Conservation (phyloP, 148 eudicot species). For the Rheum nobile region DNA sequence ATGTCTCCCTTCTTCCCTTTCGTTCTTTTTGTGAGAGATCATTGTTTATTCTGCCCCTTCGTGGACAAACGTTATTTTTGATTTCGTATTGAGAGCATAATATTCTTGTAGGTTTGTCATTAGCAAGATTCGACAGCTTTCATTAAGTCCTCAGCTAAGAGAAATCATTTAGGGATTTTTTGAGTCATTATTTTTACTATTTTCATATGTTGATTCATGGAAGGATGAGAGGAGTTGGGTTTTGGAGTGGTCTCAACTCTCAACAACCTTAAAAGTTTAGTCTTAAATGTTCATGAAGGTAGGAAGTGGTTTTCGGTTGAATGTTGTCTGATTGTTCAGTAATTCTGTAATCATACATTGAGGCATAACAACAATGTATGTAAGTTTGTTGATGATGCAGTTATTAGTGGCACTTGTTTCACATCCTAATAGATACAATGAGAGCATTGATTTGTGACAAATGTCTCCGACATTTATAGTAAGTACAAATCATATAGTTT, state of each 20-base stretch:
- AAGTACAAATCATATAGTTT: constrained; percentile 22
- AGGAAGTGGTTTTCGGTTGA: neutral
- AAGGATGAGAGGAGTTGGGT: neutral
- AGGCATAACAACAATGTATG: constrained; percentile 1
- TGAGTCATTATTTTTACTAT: no score
- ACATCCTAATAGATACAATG: constrained; percentile 83
- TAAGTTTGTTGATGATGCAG: constrained; percentile 38
- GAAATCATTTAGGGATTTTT: neutral
- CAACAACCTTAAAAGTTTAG: neutral
- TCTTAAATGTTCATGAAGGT: neutral
- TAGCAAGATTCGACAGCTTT: neutral
- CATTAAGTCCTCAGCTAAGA: neutral
- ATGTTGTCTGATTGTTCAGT: neutral
- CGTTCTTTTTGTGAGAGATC: no score
- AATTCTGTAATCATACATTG: no score
- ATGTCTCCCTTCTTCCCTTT: no score
- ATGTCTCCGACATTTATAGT: constrained; percentile 95
- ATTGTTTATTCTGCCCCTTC: neutral
- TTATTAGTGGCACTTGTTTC: constrained; percentile 86
- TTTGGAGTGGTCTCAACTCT: neutral
- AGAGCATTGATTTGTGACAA: constrained; percentile 95
- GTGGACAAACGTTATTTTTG: neutral
- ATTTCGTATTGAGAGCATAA: neutral
- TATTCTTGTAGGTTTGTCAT: neutral
- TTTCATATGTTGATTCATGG: neutral